Evolutionary conservation across 352 stramenopile genomes (phyloP).

Genomic region (Thalassiosira hispida): DNA sequence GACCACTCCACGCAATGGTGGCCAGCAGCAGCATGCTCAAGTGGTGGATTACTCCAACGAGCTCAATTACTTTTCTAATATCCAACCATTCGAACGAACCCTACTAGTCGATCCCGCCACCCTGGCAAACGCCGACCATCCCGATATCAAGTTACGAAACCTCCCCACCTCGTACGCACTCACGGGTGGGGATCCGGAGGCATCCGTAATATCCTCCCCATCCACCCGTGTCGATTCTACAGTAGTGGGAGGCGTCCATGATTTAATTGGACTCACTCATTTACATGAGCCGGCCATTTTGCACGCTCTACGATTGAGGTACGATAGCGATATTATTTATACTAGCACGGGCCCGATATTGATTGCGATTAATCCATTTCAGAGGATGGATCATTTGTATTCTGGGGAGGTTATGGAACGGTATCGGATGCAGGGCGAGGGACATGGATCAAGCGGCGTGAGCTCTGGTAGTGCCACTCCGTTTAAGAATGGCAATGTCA

Average conservation of each 20-base stretch:
- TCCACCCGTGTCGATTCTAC: conserved; percentile 28
- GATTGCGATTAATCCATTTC: conserved; percentile 96
- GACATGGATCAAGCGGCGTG: conserved; percentile 15
- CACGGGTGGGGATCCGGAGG: conserved; percentile 46
- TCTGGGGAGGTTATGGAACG: conserved; percentile 61
- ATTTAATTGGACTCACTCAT: conserved; percentile 93
- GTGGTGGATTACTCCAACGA: conserved; percentile 18
- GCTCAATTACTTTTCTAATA: conserved; percentile 50
- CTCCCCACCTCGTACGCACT: conserved; percentile 57
- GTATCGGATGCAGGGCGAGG: conserved; percentile 55
- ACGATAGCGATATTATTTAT: conserved; percentile 90
- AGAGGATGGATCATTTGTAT: conserved; percentile 71
- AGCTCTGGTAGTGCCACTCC: background rate
- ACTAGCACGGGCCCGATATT: conserved; percentile 96
- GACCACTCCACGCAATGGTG: conserved; percentile 1
- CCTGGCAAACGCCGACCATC: conserved; percentile 60
- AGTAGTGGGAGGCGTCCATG: conserved; percentile 68
- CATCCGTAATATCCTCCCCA: conserved; percentile 46
- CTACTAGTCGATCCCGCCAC: conserved; percentile 67
- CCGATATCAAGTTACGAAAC: conserved; percentile 76
- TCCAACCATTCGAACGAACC: conserved; percentile 56
- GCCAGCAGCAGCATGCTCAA: no score
- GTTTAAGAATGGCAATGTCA: background rate
- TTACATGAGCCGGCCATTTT: conserved; percentile 94
- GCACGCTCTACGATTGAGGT: conserved; percentile 92